A percentile compares a stretch with the other conserved stretches of the same genome.
These are phyloP conservation scores for Tulasnella sp. DNA, from an alignment of 768 basidiomycete species.

Conservation along the genomic window DNA sequence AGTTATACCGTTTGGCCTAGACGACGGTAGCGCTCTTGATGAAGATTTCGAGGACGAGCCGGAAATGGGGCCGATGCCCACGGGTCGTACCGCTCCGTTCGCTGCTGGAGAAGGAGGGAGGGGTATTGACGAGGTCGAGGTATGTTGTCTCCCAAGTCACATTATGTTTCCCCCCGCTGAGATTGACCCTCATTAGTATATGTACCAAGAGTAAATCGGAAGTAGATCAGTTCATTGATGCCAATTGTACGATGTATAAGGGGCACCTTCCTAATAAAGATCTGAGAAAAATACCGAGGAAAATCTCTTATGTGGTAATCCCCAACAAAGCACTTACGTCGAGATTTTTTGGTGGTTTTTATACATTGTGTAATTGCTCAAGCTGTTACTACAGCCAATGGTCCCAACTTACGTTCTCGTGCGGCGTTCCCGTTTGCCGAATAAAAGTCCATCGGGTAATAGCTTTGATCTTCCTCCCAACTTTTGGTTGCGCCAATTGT, in stretches of 20 bases:
- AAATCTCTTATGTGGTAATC: too few relatives aligned
- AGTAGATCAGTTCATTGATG: too few relatives aligned
- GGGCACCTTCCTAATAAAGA: too few relatives aligned
- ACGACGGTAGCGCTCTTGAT: slow-evolving; percentile 56
- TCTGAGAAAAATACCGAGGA: too few relatives aligned
- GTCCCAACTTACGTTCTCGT: slow-evolving; percentile 10
- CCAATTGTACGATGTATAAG: background rate
- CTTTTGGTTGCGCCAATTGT: slow-evolving; percentile 56
- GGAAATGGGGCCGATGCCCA: slow-evolving; percentile 63
- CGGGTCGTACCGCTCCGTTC: slow-evolving; percentile 61
- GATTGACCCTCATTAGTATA: slow-evolving; percentile 9
- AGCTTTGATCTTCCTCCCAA: slow-evolving; percentile 44
- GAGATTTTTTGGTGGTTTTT: too few relatives aligned
- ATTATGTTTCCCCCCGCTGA: background rate
- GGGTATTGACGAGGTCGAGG: slow-evolving; percentile 75
- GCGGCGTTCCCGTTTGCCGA: slow-evolving; percentile 41
- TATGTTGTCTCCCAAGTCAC: background rate
- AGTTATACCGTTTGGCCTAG: slow-evolving; percentile 61
- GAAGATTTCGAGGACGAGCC: slow-evolving; percentile 64
- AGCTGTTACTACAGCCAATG: too few relatives aligned
- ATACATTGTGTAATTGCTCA: too few relatives aligned
- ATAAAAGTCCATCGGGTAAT: slow-evolving; percentile 98
- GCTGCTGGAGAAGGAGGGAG: slow-evolving; percentile 48
- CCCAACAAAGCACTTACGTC: too few relatives aligned
- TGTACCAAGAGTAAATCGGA: slow-evolving; percentile 19